phyloP scores from a whole-genome alignment of 805 yeast genomes.

The Starmerella tilneyi region DNA sequence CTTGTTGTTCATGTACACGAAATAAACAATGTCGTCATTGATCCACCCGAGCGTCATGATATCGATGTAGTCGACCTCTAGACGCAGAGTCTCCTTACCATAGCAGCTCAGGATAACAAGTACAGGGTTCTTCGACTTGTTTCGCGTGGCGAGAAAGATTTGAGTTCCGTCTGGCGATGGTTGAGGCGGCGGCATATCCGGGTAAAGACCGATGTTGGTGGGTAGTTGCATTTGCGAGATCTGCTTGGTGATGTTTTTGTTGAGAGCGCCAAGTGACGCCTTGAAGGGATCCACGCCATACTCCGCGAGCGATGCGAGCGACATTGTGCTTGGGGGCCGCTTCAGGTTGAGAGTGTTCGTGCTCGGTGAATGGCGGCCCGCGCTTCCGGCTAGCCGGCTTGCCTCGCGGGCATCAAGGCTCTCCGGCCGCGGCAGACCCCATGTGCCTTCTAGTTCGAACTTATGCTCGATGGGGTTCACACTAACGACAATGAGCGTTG shows the following conservation, averaged over 20 bases:
- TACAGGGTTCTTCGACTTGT: conserved; percentile 2
- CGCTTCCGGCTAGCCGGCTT: too few relatives aligned
- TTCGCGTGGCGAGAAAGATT: conserved; percentile 17
- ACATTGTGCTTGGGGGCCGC: neutral
- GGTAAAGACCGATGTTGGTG: neutral
- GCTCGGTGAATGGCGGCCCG: neutral
- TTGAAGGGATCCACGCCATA: conserved; percentile 2
- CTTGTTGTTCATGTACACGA: conserved; percentile 19
- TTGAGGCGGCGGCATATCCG: conserved; percentile 14
- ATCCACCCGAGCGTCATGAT: conserved; percentile 21
- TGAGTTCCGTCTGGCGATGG: conserved; percentile 21
- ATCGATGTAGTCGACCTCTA: conserved; percentile 18
- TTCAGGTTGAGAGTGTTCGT: neutral
- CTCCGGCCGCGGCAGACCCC: conserved; percentile 16
- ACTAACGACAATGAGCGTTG: conserved; percentile 11
- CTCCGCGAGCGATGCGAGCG: conserved; percentile 4
- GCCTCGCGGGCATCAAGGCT: too few relatives aligned
- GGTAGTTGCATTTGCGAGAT: neutral
- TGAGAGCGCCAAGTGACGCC: conserved; percentile 1
- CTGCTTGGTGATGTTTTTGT: neutral
- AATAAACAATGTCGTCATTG: conserved; percentile 17
- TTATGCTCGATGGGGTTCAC: conserved; percentile 12
- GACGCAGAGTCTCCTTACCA: conserved; percentile 18
- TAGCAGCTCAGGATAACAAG: conserved; percentile 16
- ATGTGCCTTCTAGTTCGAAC: conserved; percentile 20